Percentiles rank a stretch among this genome's conserved stretches.
These are phyloP conservation scores for Erucastrum elatum DNA, from an alignment of 345 rosid genomes.

Conservation along the genomic window DNA sequence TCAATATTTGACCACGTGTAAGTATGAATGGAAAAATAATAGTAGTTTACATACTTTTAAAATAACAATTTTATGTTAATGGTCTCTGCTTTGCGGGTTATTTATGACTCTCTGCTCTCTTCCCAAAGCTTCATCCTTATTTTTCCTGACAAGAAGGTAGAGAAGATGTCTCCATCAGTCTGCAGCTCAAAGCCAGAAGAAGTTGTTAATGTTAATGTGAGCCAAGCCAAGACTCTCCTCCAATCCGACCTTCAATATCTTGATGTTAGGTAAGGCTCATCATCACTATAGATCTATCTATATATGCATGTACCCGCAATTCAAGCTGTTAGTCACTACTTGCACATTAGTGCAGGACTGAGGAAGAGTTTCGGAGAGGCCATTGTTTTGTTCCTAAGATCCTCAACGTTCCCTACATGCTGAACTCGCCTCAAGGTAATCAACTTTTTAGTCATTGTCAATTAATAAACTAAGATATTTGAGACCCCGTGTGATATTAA, in stretches of 20 bases:
- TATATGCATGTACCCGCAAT: background rate
- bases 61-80: background rate
- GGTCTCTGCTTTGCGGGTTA: background rate
- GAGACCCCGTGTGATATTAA: background rate
- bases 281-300: background rate
- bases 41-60: background rate
- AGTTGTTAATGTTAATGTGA: constrained; percentile 64
- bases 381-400: constrained; percentile 56
- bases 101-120: constrained; percentile 13
- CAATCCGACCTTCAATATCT: constrained; percentile 56
- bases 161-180: constrained; percentile 3
- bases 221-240: constrained; percentile 54
- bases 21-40: background rate
- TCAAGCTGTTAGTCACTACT: background rate
- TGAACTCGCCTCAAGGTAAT: constrained; percentile 69
- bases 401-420: constrained; percentile 74
- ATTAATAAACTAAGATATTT: background rate
- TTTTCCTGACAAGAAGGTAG: constrained; percentile 1
- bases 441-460: background rate
- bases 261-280: constrained; percentile 62
- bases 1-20: background rate
- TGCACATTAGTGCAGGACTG: constrained; percentile 57
- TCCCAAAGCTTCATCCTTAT: constrained; percentile 3
- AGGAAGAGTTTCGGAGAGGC: constrained; percentile 70
- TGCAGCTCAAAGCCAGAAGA: constrained; percentile 50